Evolutionary conservation across 164 flowering plant genomes (phyloP).

Genomic region (Annona cherimola): DNA sequence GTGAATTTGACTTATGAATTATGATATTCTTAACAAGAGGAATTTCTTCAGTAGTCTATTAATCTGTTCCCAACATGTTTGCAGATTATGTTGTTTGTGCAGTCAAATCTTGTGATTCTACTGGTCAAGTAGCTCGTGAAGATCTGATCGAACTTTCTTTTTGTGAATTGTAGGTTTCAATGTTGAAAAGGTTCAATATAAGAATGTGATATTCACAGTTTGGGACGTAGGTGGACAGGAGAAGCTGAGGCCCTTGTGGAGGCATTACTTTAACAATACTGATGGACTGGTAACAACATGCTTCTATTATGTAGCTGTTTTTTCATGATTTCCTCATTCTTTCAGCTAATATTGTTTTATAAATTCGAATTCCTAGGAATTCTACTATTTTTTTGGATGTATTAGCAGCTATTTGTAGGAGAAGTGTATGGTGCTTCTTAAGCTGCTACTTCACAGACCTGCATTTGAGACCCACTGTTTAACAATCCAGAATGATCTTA

Average conservation of each 20-base stretch:
- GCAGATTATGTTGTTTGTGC: background rate
- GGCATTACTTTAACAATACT: conserved; percentile 95
- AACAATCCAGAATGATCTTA: background rate
- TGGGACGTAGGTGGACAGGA: conserved; percentile 99
- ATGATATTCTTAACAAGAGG: background rate
- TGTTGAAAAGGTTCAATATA: conserved; percentile 97
- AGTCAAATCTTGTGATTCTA: background rate
- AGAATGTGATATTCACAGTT: conserved; percentile 93
- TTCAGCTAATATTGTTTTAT: background rate
- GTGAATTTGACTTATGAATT: too few species aligned
- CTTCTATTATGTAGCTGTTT: background rate
- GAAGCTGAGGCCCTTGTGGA: conserved; percentile 95
- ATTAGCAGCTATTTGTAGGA: background rate
- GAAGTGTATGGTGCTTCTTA: background rate
- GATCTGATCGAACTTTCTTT: background rate
- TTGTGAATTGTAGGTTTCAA: conserved; percentile 63
- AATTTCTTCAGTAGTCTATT: background rate
- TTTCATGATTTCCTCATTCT: background rate
- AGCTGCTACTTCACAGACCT: background rate
- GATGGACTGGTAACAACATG: conserved; percentile 79
- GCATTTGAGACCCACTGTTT: background rate
- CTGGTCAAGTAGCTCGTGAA: background rate
- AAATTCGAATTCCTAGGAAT: too few species aligned
- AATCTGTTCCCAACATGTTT: background rate
- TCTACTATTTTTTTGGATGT: too few species aligned